These are phyloP conservation scores for Protea cynaroides DNA, from an alignment of 164 flowering plant genomes.

Conservation along the genomic window DNA sequence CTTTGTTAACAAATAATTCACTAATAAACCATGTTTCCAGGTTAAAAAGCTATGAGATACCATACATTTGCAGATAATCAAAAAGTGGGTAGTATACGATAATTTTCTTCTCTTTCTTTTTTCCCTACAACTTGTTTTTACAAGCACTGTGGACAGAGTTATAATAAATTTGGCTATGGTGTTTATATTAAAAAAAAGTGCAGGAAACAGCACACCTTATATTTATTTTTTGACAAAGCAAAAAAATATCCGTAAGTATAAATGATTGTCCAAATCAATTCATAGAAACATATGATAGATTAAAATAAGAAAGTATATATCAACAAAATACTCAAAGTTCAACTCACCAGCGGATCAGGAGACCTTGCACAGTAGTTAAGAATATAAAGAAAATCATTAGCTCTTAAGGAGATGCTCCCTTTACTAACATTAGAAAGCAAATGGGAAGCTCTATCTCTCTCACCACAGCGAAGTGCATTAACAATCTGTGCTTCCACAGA, in stretches of 20 bases:
- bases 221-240: too few species aligned
- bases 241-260: not conserved
- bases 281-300: not conserved
- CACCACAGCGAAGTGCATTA: slow-evolving; percentile 56
- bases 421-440: slow-evolving; percentile 41
- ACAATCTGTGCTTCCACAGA: slow-evolving; percentile 50
- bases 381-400: slow-evolving; percentile 44
- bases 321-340: not conserved
- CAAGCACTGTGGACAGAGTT: too few species aligned
- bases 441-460: slow-evolving; percentile 48
- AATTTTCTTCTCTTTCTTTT: too few species aligned
- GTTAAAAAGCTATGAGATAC: too few species aligned
- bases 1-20: too few species aligned
- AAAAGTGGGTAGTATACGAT: too few species aligned
- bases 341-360: slow-evolving; percentile 74
- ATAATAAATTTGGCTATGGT: too few species aligned
- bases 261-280: not conserved
- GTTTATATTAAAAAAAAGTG: too few species aligned
- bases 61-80: too few species aligned
- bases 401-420: slow-evolving; percentile 19
- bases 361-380: slow-evolving; percentile 59
- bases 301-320: not conserved
- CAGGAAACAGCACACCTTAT: too few species aligned
- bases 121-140: too few species aligned
- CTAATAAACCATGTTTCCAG: too few species aligned